Conservation (phyloP, 2,329 filamentous ascomycete genomes). For the Pseudopithomyces maydicus region DNA sequence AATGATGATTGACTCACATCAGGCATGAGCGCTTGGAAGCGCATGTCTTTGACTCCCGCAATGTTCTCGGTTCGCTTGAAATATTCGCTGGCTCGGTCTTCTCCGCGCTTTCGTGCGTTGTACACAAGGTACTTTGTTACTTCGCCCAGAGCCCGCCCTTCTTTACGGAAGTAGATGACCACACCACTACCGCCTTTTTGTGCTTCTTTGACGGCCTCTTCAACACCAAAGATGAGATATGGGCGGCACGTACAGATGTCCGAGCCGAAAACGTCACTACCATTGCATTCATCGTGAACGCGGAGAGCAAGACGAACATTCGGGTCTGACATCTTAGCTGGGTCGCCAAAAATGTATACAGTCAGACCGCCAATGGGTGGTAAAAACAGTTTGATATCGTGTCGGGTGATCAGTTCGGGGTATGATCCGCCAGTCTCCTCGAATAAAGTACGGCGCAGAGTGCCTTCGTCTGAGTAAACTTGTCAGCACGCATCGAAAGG, state of each 20-base stretch:
- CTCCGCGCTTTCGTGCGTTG: conserved; percentile 77
- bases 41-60: conserved; percentile 94
- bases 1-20: conserved; percentile 54
- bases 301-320: conserved; percentile 80
- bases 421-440: conserved; percentile 96
- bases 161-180: conserved; percentile 98
- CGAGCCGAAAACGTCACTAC: conserved; percentile 95
- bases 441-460: conserved; percentile 83
- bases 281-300: conserved; percentile 90
- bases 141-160: conserved; percentile 91
- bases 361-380: conserved; percentile 95
- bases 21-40: conserved; percentile 97
- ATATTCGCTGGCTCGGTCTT: conserved; percentile 84
- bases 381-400: conserved; percentile 93
- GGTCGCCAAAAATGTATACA: conserved; percentile 96
- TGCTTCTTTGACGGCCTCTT: conserved; percentile 96
- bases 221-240: conserved; percentile 95
- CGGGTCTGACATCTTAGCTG: conserved; percentile 89
- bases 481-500: not conserved
- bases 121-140: conserved; percentile 88
- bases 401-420: conserved; percentile 92
- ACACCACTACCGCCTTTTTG: conserved; percentile 92
- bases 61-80: conserved; percentile 98
- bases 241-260: conserved; percentile 97
- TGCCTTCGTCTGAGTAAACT: conserved; percentile 71